Evolutionary conservation across 805 yeast genomes (phyloP), one percentile per base, ranked within the genome.

Genomic region (Wickerhamomyces xylosicus): DNA sequence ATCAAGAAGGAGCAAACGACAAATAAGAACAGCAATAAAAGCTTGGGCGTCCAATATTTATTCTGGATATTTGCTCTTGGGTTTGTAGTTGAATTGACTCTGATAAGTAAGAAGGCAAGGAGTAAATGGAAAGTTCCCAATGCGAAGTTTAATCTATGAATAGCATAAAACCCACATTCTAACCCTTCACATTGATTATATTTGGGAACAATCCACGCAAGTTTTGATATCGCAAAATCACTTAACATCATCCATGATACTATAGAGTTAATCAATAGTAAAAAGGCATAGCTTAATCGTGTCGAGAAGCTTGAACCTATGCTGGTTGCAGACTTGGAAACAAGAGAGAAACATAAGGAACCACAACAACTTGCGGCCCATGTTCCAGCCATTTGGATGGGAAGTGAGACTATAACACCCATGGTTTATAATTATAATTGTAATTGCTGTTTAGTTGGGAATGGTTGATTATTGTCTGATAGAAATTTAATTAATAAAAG

Each of bases 241-340:
- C 94, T 77, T 40, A 92, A 72, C 63, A 84, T 85, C n/a, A 86
- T 63, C 99, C 99, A 92, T 10, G 97, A 85, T 14, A 92, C 45
- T 21, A 86, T 64, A 18, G 95, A 83, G 63, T 89, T 90, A 19
- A 84, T 43, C 21, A 86, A 63, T 42, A 92, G 74, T 33, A 89
- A 63, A 28, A 79, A 46, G 7, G 97, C 98, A 61, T 92, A 92
- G 35, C 85, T 73, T 21, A 90, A 65, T 54, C 98, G 73, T 5
- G 98, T 90, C 45, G 92, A 81, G 41, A 81, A 68, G 52, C 80
- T 74, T 19, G 78, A 72, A 32, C 82, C 81, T 19, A 75, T 59
- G 2, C 67, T 57, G 35, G 69, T 63, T 52, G 77, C 70, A 3
- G 75, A 63, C 20, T 60, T 63, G 19, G 74, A 72, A 37, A 84